Evolutionary conservation across 2,329 filamentous ascomycete genomes (phyloP).

Genomic region (Colletotrichum scovillei): DNA sequence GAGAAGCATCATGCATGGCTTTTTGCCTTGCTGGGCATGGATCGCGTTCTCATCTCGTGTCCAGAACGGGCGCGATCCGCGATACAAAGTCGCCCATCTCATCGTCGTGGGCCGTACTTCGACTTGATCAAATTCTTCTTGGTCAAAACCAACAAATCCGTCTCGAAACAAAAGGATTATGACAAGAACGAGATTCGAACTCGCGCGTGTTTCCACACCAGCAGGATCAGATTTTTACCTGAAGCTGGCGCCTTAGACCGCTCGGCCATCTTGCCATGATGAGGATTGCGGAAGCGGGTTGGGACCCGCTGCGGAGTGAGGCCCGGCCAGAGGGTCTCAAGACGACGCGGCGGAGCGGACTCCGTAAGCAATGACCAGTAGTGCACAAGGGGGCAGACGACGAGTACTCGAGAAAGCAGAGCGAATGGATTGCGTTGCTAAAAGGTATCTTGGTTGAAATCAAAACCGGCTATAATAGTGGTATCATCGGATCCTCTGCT

Average conservation of each 20-base stretch:
- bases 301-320: not conserved
- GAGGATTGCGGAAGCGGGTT: not conserved
- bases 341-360: not conserved
- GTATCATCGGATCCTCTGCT: not conserved
- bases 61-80: not conserved
- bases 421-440: not conserved
- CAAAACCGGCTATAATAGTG: not conserved
- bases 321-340: not conserved
- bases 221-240: constrained; percentile 7
- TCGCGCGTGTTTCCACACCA: constrained; percentile 31
- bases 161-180: not conserved
- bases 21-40: too few relatives aligned
- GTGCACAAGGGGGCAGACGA: not conserved
- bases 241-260: constrained; percentile 34
- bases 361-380: not conserved
- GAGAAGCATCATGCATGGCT: not conserved
- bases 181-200: constrained; percentile 33
- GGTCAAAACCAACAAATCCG: not conserved
- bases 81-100: not conserved
- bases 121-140: too few relatives aligned
- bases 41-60: not conserved
- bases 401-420: not conserved
- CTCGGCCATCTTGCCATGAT: constrained; percentile 30
- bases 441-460: not conserved
- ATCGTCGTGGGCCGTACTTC: not conserved